Base-by-base conservation (phyloP, 768 basidiomycete genomes). In the Trametes cingulata region DNA sequence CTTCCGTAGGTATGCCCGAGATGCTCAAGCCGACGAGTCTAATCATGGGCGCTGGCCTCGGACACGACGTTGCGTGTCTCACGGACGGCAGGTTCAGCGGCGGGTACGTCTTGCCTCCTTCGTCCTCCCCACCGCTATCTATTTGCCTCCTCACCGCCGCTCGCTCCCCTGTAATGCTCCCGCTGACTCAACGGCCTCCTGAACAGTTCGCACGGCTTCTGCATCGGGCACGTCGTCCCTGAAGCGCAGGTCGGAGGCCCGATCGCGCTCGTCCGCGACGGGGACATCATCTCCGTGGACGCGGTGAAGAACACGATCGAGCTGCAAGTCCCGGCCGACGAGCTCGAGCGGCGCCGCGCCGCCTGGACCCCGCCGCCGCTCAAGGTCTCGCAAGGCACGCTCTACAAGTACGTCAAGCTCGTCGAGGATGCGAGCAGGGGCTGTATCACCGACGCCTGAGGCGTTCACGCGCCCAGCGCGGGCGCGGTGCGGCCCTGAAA, bases 81-180 rank as follows among this genome's bases (percentile, higher is more conserved):
- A 99, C 97, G 17, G 96, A 99, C 76, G 97, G 97, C 51, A 87
- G 97, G 65, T 99, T 99, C 80, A 93, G 91, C 72, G 95, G 95
- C 78, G 95, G 95, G 94, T 97, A 68, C 75, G 88, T 80, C 41
- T 36, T 9, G 12, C 29, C 43, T 22, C 43, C 19, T 14, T 46
- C 57, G 10, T 35, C 58, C 22, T 14, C 20, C 43, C 24, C n/a
- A 48, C 41, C 25, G 50, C 54, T 37, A 35, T 35, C 61, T 40
- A 55, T n/a, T n/a, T n/a, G n/a, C n/a, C n/a, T n/a, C n/a, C 52
- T 65, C 67, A 46, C n/a, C 49, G 10, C 48, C 0, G 22, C 7
- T 24, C 36, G 58, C 53, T 60, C 48, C 49, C 49, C 65, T 52
- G 51, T 62, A 25, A 48, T 10, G 22, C 27, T 50, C 52, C 24